Evolutionary conservation across 2,329 filamentous ascomycete genomes (phyloP).

Genomic region (Colletotrichum magnum): DNA sequence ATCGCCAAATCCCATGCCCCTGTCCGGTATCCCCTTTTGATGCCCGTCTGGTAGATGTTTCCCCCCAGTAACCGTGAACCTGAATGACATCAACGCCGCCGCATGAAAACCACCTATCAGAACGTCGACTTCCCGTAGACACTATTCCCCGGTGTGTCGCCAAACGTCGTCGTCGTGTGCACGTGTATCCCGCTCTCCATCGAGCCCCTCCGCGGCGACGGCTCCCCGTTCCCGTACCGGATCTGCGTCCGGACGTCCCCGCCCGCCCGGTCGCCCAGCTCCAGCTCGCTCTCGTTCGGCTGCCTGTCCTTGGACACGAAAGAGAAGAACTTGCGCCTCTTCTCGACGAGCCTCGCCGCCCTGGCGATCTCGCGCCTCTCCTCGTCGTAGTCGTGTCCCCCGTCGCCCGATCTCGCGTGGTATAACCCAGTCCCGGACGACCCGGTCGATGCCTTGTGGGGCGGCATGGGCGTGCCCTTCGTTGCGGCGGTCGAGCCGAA

Average conservation of each 20-base stretch:
- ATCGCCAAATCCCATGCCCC: conserved; percentile 2
- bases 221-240: conserved; percentile 12
- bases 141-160: neutral
- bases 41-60: neutral
- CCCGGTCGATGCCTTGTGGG: conserved; percentile 7
- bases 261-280: conserved; percentile 48
- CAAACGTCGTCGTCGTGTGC: conserved; percentile 39
- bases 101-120: neutral
- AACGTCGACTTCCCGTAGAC: conserved; percentile 1
- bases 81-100: conserved; percentile 2
- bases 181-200: conserved; percentile 42
- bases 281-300: conserved; percentile 46
- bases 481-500: conserved; percentile 21
- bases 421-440: conserved; percentile 10
- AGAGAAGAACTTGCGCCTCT: conserved; percentile 26
- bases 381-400: conserved; percentile 19
- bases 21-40: neutral
- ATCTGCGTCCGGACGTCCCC: conserved; percentile 52
- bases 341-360: conserved; percentile 18
- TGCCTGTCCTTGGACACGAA: neutral
- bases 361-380: conserved; percentile 14
- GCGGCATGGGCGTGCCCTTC: conserved; percentile 5
- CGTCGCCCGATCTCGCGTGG: neutral
- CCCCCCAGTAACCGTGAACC: neutral
- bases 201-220: conserved; percentile 17